Evolutionary conservation across 2,329 filamentous ascomycete genomes (phyloP).

Genomic region (Parafenestella ontariensis): DNA sequence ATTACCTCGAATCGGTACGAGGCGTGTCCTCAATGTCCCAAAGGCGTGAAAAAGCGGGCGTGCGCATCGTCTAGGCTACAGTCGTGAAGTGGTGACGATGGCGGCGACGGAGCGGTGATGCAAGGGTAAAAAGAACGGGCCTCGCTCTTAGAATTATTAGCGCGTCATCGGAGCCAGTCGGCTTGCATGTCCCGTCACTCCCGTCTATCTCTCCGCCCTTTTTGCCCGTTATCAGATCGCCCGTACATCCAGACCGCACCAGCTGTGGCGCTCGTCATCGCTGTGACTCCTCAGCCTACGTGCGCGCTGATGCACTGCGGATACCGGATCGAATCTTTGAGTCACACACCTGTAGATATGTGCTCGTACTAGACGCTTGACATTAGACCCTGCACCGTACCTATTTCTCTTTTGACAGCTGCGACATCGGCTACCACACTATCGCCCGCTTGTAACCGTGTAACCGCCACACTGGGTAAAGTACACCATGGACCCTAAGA

Average conservation of each 20-base stretch:
- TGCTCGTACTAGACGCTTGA: conserved; percentile 25
- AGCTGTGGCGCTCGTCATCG: conserved; percentile 14
- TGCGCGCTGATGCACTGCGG: conserved; percentile 7
- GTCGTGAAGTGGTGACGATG: conserved; percentile 30
- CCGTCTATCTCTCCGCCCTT: neutral
- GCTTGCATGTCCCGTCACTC: neutral
- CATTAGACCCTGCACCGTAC: conserved; percentile 13
- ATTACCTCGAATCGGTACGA: conserved; percentile 44
- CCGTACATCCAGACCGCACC: conserved; percentile 10
- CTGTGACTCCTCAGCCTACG: conserved; percentile 6
- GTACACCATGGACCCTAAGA: conserved; percentile 23
- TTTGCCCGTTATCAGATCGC: conserved; percentile 33
- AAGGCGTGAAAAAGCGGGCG: conserved; percentile 28
- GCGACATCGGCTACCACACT: conserved; percentile 37
- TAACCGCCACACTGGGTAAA: conserved; percentile 24
- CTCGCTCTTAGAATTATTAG: conserved; percentile 9
- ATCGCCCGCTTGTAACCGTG: conserved; percentile 16
- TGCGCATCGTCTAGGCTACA: conserved; percentile 35
- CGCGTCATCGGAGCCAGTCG: conserved; percentile 14
- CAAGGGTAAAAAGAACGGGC: conserved; percentile 11
- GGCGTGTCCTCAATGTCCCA: conserved; percentile 29
- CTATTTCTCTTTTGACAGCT: conserved; percentile 14
- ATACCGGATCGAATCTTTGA: conserved; percentile 10
- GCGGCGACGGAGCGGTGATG: conserved; percentile 24
- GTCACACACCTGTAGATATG: conserved; percentile 24